Evolutionary conservation across 345 rosid genomes (phyloP).

Genomic region (Aquilaria malaccensis): DNA sequence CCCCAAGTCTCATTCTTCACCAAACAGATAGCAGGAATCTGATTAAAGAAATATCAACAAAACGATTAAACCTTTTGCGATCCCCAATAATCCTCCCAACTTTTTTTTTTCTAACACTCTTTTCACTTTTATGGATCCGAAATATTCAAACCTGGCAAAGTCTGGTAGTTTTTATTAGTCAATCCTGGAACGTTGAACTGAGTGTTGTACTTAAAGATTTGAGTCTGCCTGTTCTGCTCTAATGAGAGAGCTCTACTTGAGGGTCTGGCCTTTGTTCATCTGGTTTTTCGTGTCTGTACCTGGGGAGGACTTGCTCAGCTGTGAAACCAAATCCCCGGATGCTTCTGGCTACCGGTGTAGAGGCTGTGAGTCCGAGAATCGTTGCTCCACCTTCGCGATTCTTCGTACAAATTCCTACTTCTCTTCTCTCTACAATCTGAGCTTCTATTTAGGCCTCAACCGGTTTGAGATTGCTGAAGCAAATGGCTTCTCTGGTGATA

Average conservation of each 20-base stretch:
- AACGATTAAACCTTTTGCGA: constrained; percentile 10
- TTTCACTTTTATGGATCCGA: constrained; percentile 44
- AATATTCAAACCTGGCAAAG: constrained; percentile 27
- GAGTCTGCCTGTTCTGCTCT: constrained; percentile 10
- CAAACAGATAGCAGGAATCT: constrained; percentile 18
- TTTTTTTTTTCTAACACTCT: neutral
- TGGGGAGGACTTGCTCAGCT: constrained; percentile 41
- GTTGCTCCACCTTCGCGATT: constrained; percentile 48
- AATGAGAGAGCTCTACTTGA: constrained; percentile 23
- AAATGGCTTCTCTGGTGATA: constrained; percentile 42
- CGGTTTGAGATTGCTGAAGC: constrained; percentile 32
- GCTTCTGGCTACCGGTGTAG: constrained; percentile 47
- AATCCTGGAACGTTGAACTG: neutral
- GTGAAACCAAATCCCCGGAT: constrained; percentile 36
- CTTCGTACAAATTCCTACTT: constrained; percentile 44
- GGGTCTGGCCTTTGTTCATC: constrained; percentile 34
- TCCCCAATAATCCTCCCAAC: constrained; percentile 39
- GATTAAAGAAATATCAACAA: constrained; percentile 8
- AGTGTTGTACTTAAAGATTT: neutral
- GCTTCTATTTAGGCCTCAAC: constrained; percentile 47
- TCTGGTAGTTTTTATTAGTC: constrained; percentile 13
- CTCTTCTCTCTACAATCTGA: constrained; percentile 53
- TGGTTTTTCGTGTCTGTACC: constrained; percentile 24
- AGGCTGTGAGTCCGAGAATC: constrained; percentile 23
- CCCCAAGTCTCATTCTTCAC: constrained; percentile 21